phyloP scores from a whole-genome alignment of 345 rosid genomes.

The Populus pruinosa region DNA sequence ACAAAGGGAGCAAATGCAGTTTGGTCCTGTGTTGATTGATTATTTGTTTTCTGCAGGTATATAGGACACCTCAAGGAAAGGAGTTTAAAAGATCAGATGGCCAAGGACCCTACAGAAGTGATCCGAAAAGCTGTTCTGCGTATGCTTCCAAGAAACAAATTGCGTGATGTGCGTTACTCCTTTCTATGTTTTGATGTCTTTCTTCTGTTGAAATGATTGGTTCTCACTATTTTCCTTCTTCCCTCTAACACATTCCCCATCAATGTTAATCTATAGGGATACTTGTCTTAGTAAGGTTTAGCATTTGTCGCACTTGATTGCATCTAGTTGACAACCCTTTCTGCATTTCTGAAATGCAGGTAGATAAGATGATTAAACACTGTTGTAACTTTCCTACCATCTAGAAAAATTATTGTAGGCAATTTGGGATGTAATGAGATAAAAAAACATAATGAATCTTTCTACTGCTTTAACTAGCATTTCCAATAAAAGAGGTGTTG shows the following conservation, averaged over 20 bases:
- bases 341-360: neutral
- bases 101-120: constrained; percentile 95
- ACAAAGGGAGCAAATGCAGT: neutral
- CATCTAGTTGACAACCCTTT: neutral
- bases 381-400: neutral
- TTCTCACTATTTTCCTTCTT: neutral
- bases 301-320: neutral
- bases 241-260: neutral
- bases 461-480: neutral
- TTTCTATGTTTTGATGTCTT: neutral
- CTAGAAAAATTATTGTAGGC: neutral
- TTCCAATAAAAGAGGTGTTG: neutral
- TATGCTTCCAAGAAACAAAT: constrained; percentile 95
- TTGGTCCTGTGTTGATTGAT: neutral
- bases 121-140: constrained; percentile 95
- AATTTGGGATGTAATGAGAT: neutral
- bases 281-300: neutral
- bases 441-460: neutral
- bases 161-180: constrained; percentile 69
- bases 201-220: neutral
- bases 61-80: constrained; percentile 92
- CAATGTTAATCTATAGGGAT: neutral
- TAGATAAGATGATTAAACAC: neutral
- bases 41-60: constrained; percentile 47
- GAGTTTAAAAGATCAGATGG: constrained; percentile 86